Evolutionary conservation across 1,139 yeast genomes (phyloP), one percentile per base, ranked within the genome.

Genomic region (Entelexis sorbosivorans): DNA sequence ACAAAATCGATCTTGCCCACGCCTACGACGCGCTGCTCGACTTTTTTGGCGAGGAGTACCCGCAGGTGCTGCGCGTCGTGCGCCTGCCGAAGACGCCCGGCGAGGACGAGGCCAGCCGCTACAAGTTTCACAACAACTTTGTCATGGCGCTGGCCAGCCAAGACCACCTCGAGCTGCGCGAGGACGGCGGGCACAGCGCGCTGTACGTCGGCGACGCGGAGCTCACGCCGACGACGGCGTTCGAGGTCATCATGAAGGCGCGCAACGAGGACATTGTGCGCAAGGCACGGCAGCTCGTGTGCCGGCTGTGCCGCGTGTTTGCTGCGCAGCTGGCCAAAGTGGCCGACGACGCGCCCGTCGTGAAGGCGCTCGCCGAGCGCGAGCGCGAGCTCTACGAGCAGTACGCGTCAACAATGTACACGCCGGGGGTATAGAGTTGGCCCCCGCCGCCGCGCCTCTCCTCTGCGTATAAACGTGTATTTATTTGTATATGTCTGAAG

Each of bases 61-160:
- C 44, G 20, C 56, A 56, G 36, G 34, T 39, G 1, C 36, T 57
- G 24, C 50, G 51, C 14, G 10, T 53, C 19, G 44, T 48, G 10
- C 39, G 54, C 9, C 44, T 55, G 31, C 50, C 52, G 6, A 44
- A 31, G 28, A 9, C 31, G 33, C 24, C 17, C 10, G 52, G 49
- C 34, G 26, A 31, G 17, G 44, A 42, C 13, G 47, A 44, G 33
- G 13, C 16, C 5, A 43, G 36, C 7, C 38, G 53, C 20, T 53
- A 45, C 46, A 44, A 53, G n/a, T 59, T 63, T 62, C 58, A 59
- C 31, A 63, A 59, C 47, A 58, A 60, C 48, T 60, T 63, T 32
- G 50, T 63, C 19, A 56, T 54, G 32, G 55, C 63, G 17, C 50
- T 60, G 33, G 64, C 66, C 14, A 47, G 60, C 34, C 59, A 56